phyloP scores from a whole-genome alignment of 2,329 filamentous ascomycete genomes.

The Hirsutella minnesotensis region DNA sequence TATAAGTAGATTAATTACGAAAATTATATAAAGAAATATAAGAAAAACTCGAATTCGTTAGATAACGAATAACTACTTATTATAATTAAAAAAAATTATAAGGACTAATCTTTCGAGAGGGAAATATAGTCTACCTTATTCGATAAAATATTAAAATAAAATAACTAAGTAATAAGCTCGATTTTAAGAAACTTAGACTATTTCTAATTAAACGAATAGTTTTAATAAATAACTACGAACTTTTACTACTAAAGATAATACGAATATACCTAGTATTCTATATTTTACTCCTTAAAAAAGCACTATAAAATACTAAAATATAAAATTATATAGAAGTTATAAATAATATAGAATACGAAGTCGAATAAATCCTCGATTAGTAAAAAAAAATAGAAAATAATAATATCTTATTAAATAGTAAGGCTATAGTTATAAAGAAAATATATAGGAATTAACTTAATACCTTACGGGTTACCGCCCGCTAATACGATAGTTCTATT shows the following conservation, averaged over 20 bases:
- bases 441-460: background rate
- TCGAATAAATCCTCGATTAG: background rate
- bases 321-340: background rate
- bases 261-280: background rate
- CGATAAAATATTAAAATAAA: constrained; percentile 4
- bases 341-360: background rate
- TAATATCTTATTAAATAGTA: background rate
- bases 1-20: background rate
- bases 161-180: background rate
- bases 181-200: background rate
- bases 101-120: constrained; percentile 3
- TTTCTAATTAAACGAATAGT: constrained; percentile 1
- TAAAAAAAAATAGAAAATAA: background rate
- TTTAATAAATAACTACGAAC: background rate
- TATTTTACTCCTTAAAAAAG: constrained; percentile 1
- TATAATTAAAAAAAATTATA: background rate
- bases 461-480: background rate
- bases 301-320: background rate
- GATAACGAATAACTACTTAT: background rate
- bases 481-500: background rate
- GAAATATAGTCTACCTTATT: constrained; percentile 5
- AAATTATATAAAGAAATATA: background rate
- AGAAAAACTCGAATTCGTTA: background rate
- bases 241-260: background rate
- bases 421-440: background rate